These are phyloP conservation scores for Durusdinium trenchii DNA, from an alignment of 73 alveolate species.

Conservation along the genomic window DNA sequence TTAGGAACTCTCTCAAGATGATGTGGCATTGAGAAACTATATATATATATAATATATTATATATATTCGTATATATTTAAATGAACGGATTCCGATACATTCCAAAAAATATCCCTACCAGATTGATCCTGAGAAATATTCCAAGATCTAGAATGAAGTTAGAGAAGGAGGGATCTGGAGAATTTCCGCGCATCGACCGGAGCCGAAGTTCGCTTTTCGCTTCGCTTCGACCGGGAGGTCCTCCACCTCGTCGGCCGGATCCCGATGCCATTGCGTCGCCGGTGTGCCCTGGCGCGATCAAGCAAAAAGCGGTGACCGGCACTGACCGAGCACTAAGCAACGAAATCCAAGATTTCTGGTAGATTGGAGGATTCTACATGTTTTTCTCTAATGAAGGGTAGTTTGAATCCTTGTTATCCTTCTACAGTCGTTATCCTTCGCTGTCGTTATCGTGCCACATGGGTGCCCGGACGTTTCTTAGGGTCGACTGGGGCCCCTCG, in stretches of 20 bases:
- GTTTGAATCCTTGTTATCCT: no score
- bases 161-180: not conserved
- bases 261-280: not conserved
- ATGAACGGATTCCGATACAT: not conserved
- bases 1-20: no score
- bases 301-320: not conserved
- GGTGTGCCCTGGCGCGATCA: not conserved
- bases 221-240: not conserved
- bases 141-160: not conserved
- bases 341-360: no score
- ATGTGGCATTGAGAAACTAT: not conserved
- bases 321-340: no score
- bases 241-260: not conserved
- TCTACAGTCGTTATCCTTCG: not conserved
- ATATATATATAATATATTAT: no score
- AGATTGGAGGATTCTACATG: no score
- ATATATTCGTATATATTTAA: no score
- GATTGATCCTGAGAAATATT: not conserved
- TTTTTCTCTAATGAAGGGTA: no score
- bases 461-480: not conserved
- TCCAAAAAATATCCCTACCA: not conserved
- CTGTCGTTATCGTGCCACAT: not conserved
- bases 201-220: not conserved
- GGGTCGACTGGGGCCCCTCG: not conserved
- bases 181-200: not conserved